Base-by-base conservation (phyloP, 2,329 filamentous ascomycete species). In the Cercospora sp. region DNA sequence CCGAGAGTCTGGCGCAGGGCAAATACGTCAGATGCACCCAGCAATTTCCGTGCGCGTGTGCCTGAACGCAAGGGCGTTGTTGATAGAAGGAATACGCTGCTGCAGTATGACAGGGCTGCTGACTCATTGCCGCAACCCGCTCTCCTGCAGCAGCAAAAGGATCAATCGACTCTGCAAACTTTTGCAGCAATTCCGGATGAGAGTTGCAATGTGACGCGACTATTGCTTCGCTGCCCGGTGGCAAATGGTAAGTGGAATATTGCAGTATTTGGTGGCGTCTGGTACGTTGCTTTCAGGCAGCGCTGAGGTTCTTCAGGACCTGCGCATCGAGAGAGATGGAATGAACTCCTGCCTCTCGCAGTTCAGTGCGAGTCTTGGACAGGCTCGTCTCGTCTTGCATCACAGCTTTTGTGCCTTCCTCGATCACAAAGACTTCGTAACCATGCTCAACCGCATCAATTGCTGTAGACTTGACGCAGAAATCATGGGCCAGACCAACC, bases 401-500 rank as follows among this genome's bases (percentile, higher is more conserved):
- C 1, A 97, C 93, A 4, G 91, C 86, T 77, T 84, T 89, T 5
- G 91, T 94, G 8, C 85, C 93, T 75, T 98, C 92, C 73, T 90
- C 87, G 3, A 98, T 83, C 26, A 98, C 85, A 78, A 86, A 92
- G 3, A 91, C 91, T 72, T 79, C 82, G 77, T 95, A 97, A 0
- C 94, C 94, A 73, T 91, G 89, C 70, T 85, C 86, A 2, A 81
- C 84, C 0, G 94, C 90, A 83, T 97, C 91, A 61, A 93, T 80
- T 0, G 94, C 94, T 16, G 93, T 96, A 70, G 81, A 86, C 77
- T 88, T 90, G 65, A 98, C 94, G 78, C 95, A 99, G 79, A 91
- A 97, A 79, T 98, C 95, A 18, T 88, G 89, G 3, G 95, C 94
- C 64, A 99, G 77, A 0, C 95, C 95, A 1, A 92, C 93, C 23